phyloP scores from a whole-genome alignment of 1,284 basidiomycete genomes.

The Trametes polyzona region DNA sequence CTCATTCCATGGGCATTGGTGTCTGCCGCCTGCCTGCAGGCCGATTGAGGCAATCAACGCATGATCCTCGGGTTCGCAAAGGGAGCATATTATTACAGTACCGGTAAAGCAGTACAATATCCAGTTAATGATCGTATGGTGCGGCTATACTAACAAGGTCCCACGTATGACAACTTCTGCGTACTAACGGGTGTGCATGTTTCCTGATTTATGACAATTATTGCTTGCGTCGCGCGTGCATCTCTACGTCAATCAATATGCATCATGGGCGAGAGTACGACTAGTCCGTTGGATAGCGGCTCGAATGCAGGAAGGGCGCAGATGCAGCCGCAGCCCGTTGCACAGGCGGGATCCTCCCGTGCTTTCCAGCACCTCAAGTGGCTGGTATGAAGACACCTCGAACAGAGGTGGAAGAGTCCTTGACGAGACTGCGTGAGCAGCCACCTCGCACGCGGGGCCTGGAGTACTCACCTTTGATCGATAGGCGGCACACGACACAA shows the following conservation, averaged over 20 bases:
- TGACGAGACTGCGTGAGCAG: not conserved
- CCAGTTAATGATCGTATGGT: too few relatives aligned
- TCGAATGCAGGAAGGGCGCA: slow-evolving; percentile 23
- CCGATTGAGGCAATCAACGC: too few relatives aligned
- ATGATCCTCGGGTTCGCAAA: too few relatives aligned
- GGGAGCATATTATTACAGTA: too few relatives aligned
- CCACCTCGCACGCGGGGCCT: not conserved
- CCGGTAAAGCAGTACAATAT: too few relatives aligned
- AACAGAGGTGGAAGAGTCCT: slow-evolving; percentile 35
- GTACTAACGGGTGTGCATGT: not conserved
- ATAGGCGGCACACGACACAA: slow-evolving; percentile 78
- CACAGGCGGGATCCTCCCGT: slow-evolving; percentile 28
- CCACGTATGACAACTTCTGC: too few relatives aligned
- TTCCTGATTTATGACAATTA: not conserved
- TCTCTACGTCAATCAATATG: not conserved
- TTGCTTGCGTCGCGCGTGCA: not conserved
- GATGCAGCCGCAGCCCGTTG: slow-evolving; percentile 36
- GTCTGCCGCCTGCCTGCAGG: too few relatives aligned
- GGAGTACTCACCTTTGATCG: slow-evolving; percentile 67
- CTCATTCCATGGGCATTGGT: too few relatives aligned
- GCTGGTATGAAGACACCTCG: slow-evolving; percentile 33
- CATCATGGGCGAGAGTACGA: slow-evolving; percentile 19
- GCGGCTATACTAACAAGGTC: too few relatives aligned
- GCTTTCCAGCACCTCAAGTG: slow-evolving; percentile 34
- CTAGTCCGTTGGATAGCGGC: slow-evolving; percentile 15